Evolutionary conservation across 306 rosid genomes (phyloP), one percentile per base, ranked within the genome.

Genomic region (Prinsepia uniflora): DNA sequence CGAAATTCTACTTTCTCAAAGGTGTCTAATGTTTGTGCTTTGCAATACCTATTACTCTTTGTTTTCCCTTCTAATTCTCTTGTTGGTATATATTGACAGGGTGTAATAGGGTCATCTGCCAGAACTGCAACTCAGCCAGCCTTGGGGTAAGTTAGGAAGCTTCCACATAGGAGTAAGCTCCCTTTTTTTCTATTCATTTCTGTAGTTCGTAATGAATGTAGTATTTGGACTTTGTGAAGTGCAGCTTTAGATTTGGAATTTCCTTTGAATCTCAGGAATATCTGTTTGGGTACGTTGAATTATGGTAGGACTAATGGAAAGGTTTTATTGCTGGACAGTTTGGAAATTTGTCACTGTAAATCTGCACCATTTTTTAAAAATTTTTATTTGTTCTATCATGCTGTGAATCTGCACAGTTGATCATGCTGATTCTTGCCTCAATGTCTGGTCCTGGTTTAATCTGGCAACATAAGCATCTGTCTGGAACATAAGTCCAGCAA

Each of bases 111-210:
- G 5, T 10, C 36, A n/a, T 48, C 40, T 39, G 39, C 39, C 6
- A 52, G 49, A 53, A 52, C 62, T 68, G 45, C 44, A 22, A 24
- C 62, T 12, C 72, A 68, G 18, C 48, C 18, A 7, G 45, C 20
- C 18, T 40, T 62, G 7, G 49, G 62, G 72, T 68, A 68, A 52
- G 72, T 68, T 68, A 4, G n/a, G 9, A 10, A 13, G 62, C 36
- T 30, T 30, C 36, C 36, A 30, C 36, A 10, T 46, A 0, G 55
- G 15, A 49, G 18, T 49, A 49, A 13, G 8, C 36, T 13, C n/a
- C 55, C 15, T 49, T 46, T 46, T 12, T 9, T 49, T 6, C 17
- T 15, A 5, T 15, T 49, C 55, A 13, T 49, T 49, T 49, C 5
- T 5, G 36, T 30, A 30, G 36, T 49, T 15, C 55, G 19, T 49